Conservation (phyloP, 192 early-diverging fungal genomes). For the Backusella psychrophila region DNA sequence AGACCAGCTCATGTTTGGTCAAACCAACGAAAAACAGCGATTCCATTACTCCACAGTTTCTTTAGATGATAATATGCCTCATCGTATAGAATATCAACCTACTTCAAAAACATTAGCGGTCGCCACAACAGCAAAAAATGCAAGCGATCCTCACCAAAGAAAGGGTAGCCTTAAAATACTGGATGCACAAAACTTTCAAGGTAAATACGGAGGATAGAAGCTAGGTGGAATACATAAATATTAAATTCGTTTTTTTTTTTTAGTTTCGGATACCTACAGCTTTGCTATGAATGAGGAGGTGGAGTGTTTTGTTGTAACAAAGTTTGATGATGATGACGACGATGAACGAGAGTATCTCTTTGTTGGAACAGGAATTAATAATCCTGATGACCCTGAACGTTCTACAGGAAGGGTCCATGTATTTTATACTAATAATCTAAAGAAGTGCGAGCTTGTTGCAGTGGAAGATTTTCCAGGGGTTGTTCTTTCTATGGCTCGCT, state of each 20-base stretch:
- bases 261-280: conserved; percentile 44
- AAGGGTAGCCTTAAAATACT: conserved; percentile 57
- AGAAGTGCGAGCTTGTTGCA: conserved; percentile 51
- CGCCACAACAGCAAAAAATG: conserved; percentile 44
- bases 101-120: conserved; percentile 59
- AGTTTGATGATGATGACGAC: conserved; percentile 36
- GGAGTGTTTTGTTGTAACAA: conserved; percentile 42
- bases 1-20: conserved; percentile 64
- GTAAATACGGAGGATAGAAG: conserved; percentile 40
- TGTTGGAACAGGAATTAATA: conserved; percentile 70
- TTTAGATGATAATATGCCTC: conserved; percentile 61
- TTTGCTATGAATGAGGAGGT: conserved; percentile 42
- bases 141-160: conserved; percentile 40
- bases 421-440: conserved; percentile 46
- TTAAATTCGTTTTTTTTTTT: neutral
- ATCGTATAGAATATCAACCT: conserved; percentile 67
- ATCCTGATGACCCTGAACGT: conserved; percentile 54
- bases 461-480: conserved; percentile 55
- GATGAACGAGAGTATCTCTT: conserved; percentile 54
- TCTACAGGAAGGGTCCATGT: conserved; percentile 72
- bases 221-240: neutral
- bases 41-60: conserved; percentile 74
- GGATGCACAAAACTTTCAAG: conserved; percentile 71
- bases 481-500: conserved; percentile 58
- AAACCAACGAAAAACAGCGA: conserved; percentile 78